Evolutionary conservation across 768 basidiomycete species (phyloP).

Genomic region (Tricholoma sp.): DNA sequence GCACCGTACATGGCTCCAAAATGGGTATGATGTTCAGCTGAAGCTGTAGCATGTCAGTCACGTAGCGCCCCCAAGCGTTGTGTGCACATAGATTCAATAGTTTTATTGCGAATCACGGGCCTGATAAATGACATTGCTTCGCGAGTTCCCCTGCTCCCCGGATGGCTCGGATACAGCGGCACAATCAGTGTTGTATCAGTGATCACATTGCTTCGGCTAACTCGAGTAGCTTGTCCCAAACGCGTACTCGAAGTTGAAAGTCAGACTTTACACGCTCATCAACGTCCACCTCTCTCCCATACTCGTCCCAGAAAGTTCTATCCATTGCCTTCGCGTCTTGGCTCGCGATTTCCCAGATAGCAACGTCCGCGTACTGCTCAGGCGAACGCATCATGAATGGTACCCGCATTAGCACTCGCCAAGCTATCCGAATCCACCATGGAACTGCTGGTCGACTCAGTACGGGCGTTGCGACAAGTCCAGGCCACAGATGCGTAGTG

Average conservation of each 20-base stretch:
- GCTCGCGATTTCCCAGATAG: background rate
- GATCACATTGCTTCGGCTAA: background rate
- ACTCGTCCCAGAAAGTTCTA: background rate
- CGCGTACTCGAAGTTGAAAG: background rate
- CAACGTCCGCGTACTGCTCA: background rate
- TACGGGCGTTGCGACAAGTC: background rate
- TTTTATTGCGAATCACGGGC: too few species aligned
- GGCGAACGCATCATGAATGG: background rate
- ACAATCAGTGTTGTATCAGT: background rate
- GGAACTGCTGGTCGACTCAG: background rate
- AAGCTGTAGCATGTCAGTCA: too few species aligned
- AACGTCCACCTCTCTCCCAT: background rate
- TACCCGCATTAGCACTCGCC: background rate
- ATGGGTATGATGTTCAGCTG: too few species aligned
- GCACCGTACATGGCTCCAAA: too few species aligned
- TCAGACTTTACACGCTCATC: background rate
- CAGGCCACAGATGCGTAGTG: background rate
- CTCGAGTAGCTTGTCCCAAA: background rate
- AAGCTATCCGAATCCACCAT: background rate
- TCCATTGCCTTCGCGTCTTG: background rate
- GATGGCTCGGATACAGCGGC: background rate
- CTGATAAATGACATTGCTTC: too few species aligned
- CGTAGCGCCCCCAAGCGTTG: too few species aligned
- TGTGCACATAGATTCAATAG: too few species aligned
- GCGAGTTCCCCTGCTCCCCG: too few species aligned